Conservation (phyloP, 2,329 filamentous ascomycete species). For the Juglanconis sp. region DNA sequence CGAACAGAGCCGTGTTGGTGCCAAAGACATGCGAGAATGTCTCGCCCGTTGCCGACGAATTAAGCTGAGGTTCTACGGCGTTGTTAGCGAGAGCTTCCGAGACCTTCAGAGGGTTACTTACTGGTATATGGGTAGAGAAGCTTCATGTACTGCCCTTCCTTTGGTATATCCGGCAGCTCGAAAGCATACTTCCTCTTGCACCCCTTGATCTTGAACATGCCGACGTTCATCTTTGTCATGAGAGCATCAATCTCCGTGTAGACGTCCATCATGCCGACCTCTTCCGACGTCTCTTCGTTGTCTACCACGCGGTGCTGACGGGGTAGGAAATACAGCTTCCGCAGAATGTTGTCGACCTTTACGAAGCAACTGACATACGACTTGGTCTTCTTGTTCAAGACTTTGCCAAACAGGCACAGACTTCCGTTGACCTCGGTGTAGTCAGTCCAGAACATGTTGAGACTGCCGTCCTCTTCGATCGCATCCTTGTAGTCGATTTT, state of each 20-base stretch:
- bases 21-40: conserved; percentile 96
- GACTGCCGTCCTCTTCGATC: conserved; percentile 88
- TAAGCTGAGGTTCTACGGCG: conserved; percentile 59
- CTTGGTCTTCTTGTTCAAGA: conserved; percentile 79
- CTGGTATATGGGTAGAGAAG: conserved; percentile 92
- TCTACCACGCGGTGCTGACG: conserved; percentile 57
- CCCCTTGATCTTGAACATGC: conserved; percentile 89
- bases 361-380: conserved; percentile 88
- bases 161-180: conserved; percentile 81
- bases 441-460: conserved; percentile 96
- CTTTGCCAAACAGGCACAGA: conserved; percentile 92
- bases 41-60: conserved; percentile 70
- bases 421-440: conserved; percentile 91
- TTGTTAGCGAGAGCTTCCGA: conserved; percentile 18
- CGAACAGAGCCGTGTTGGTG: conserved; percentile 87
- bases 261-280: conserved; percentile 83
- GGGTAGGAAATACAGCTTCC: conserved; percentile 91
- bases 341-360: conserved; percentile 89
- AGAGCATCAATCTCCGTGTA: conserved; percentile 84
- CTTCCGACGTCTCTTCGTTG: conserved; percentile 69
- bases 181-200: conserved; percentile 93
- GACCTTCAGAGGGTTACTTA: conserved; percentile 33
- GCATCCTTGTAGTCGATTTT: conserved; percentile 82
- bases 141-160: conserved; percentile 88
- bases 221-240: conserved; percentile 83